Conservation (phyloP, 2,329 filamentous ascomycete species). For the Dryadomyces quercus-mongolicae region DNA sequence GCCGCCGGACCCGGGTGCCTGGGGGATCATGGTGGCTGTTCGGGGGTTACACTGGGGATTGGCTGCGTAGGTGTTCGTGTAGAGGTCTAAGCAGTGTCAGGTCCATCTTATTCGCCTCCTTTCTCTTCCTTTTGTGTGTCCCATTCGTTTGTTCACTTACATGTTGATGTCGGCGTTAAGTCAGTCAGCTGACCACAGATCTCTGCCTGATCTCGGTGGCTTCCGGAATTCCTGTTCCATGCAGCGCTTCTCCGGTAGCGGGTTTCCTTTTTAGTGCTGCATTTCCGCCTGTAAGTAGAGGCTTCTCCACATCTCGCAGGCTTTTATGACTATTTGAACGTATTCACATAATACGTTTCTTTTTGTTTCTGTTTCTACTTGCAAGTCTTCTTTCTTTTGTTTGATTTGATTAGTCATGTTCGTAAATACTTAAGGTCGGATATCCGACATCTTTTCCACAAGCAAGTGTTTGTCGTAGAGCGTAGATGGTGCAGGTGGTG, state of each 20-base stretch:
- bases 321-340: too few species aligned
- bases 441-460: not conserved
- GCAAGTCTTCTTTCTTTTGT: too few species aligned
- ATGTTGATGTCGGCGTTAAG: too few species aligned
- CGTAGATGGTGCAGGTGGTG: not conserved
- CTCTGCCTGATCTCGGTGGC: too few species aligned
- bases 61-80: not conserved
- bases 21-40: slow-evolving; percentile 51
- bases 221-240: too few species aligned
- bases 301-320: too few species aligned
- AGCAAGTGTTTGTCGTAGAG: not conserved
- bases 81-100: not conserved
- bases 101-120: not conserved
- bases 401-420: not conserved
- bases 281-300: too few species aligned
- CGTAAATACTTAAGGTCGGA: not conserved
- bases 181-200: too few species aligned
- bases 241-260: too few species aligned
- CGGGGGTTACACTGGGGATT: slow-evolving; percentile 20
- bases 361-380: too few species aligned
- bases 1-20: slow-evolving; percentile 59
- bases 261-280: not conserved
- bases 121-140: not conserved
- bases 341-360: too few species aligned
- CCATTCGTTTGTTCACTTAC: too few species aligned